phyloP scores from a whole-genome alignment of 345 rosid species.

The Jatropha curcas region DNA sequence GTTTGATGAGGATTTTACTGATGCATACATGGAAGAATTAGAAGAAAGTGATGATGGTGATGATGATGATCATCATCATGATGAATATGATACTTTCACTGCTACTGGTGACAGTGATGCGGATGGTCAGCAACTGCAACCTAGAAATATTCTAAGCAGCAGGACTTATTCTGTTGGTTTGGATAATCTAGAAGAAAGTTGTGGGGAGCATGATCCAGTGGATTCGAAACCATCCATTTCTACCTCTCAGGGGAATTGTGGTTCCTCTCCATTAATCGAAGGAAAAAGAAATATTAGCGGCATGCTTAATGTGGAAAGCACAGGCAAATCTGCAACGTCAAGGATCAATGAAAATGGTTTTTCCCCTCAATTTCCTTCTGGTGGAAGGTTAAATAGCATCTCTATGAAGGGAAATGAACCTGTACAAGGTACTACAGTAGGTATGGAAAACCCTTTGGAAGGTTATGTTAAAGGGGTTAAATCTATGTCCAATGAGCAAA shows the following conservation, averaged over 20 bases:
- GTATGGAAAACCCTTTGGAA: constrained; percentile 26
- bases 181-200: constrained; percentile 48
- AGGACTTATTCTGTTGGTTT: constrained; percentile 34
- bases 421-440: constrained; percentile 26
- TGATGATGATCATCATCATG: constrained; percentile 18
- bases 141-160: constrained; percentile 20
- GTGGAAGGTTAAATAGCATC: constrained; percentile 10
- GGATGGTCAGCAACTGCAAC: constrained; percentile 22
- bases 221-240: constrained; percentile 17
- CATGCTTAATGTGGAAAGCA: constrained; percentile 15
- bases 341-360: constrained; percentile 8
- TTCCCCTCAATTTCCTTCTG: not conserved
- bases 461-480: constrained; percentile 31
- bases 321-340: constrained; percentile 15
- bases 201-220: constrained; percentile 46
- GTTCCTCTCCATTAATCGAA: constrained; percentile 16
- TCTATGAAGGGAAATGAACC: constrained; percentile 29
- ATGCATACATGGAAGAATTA: constrained; percentile 76
- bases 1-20: constrained; percentile 55
- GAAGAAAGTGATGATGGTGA: constrained; percentile 51
- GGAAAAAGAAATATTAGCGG: constrained; percentile 27
- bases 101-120: constrained; percentile 7
- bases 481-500: constrained; percentile 24
- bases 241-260: not conserved
- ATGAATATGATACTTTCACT: constrained; percentile 4